Conservation (phyloP, 2,329 filamentous ascomycete species). For the Dactylellina parvicollis region DNA sequence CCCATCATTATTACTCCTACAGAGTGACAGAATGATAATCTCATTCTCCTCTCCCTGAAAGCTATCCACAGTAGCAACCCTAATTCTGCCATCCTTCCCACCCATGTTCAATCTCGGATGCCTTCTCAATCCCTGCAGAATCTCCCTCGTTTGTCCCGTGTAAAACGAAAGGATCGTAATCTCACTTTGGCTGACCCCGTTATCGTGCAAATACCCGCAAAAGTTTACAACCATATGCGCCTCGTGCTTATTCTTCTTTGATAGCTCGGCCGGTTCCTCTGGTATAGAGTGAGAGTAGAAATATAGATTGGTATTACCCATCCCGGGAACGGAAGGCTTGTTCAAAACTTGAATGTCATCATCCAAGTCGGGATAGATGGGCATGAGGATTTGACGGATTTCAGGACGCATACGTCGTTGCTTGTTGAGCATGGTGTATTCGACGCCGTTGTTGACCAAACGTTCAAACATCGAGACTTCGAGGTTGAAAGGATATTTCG, state of each 20-base stretch:
- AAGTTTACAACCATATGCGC: slow-evolving; percentile 80
- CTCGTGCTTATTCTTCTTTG: slow-evolving; percentile 75
- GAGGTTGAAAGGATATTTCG: slow-evolving; percentile 71
- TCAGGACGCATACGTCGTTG: slow-evolving; percentile 79
- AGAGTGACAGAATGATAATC: slow-evolving; percentile 80
- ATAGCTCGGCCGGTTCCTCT: slow-evolving; percentile 69
- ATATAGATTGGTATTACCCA: slow-evolving; percentile 70
- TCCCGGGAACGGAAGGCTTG: slow-evolving; percentile 69
- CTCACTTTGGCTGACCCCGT: slow-evolving; percentile 69
- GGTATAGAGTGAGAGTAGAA: slow-evolving; percentile 61
- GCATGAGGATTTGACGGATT: slow-evolving; percentile 65
- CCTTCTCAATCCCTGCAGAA: slow-evolving; percentile 66
- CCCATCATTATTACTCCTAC: slow-evolving; percentile 71
- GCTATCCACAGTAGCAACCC: slow-evolving; percentile 83
- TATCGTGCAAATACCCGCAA: slow-evolving; percentile 75
- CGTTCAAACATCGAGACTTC: slow-evolving; percentile 83
- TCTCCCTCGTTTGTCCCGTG: slow-evolving; percentile 78
- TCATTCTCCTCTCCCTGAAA: slow-evolving; percentile 94
- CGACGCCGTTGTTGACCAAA: slow-evolving; percentile 72
- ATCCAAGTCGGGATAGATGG: slow-evolving; percentile 69
- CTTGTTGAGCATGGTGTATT: slow-evolving; percentile 71
- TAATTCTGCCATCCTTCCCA: slow-evolving; percentile 60
- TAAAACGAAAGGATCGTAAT: slow-evolving; percentile 91
- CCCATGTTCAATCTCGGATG: slow-evolving; percentile 60
- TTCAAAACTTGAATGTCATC: slow-evolving; percentile 69